These are phyloP conservation scores for Oryza glaberrima DNA, from an alignment of 176 grass and related monocot species.

Conservation along the genomic window DNA sequence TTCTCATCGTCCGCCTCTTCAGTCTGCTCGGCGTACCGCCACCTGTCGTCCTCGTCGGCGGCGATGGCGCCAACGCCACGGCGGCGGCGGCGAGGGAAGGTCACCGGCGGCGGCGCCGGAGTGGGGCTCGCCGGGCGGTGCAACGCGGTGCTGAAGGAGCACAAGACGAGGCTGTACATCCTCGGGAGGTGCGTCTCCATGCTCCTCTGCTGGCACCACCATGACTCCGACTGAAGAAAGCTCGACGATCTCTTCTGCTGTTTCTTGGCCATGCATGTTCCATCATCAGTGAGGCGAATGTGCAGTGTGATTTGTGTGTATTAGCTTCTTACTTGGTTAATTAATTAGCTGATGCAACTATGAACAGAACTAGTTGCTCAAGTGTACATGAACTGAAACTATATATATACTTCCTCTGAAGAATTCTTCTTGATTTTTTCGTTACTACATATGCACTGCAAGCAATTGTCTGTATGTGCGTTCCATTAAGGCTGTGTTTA, in stretches of 20 bases:
- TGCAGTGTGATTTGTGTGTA: no score
- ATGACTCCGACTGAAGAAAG: conserved; percentile 53
- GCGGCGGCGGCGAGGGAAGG: conserved; percentile 14
- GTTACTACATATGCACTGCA: no score
- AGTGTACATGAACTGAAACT: not conserved
- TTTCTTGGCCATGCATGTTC: no score
- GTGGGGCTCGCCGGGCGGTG: conserved; percentile 43
- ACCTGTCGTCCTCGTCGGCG: not conserved
- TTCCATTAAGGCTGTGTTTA: no score
- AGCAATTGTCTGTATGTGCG: not conserved
- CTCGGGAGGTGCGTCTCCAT: conserved; percentile 77
- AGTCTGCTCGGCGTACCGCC: conserved; percentile 32
- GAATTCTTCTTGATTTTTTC: no score
- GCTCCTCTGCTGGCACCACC: conserved; percentile 82
- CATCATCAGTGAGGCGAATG: not conserved
- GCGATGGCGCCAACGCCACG: not conserved
- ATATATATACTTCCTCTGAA: not conserved
- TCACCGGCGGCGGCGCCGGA: not conserved
- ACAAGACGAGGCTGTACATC: conserved; percentile 90
- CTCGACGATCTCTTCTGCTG: no score
- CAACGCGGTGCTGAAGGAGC: conserved; percentile 73
- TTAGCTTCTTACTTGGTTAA: no score
- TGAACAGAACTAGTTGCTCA: not conserved
- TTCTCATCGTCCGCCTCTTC: conserved; percentile 41
- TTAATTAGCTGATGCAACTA: not conserved